A percentile compares a stretch with the other conserved stretches of the same genome.
Evolutionary conservation across 2,329 filamentous ascomycete genomes (phyloP).

Genomic region (Mollisia scopiformis): DNA sequence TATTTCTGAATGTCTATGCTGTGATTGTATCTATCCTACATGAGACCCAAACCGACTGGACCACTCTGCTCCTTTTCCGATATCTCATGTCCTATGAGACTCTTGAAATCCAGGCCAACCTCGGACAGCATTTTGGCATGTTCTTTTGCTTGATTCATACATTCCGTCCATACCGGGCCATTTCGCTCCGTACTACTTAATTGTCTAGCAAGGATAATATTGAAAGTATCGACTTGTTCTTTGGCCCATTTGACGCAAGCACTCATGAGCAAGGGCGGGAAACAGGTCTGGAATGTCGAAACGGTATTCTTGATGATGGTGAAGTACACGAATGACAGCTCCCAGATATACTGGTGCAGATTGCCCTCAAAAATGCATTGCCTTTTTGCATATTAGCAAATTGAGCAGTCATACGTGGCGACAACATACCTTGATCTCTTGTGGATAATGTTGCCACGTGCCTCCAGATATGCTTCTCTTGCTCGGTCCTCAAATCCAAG

Average conservation of each 20-base stretch:
- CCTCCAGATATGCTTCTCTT: constrained; percentile 81
- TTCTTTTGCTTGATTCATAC: constrained; percentile 78
- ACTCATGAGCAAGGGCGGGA: constrained; percentile 85
- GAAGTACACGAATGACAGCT: constrained; percentile 95
- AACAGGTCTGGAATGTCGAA: constrained; percentile 83
- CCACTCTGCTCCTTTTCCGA: constrained; percentile 15
- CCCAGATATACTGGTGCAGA: constrained; percentile 90
- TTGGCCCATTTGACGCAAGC: constrained; percentile 99
- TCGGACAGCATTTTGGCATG: constrained; percentile 81
- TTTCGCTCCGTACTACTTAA: constrained; percentile 81
- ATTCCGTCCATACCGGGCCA: constrained; percentile 79
- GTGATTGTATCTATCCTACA: constrained; percentile 11
- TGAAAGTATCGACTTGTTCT: constrained; percentile 89
- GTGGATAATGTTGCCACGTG: constrained; percentile 76
- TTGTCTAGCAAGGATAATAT: constrained; percentile 78
- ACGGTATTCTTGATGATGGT: constrained; percentile 93
- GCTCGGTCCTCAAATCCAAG: constrained; percentile 91
- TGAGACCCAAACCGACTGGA: constrained; percentile 45
- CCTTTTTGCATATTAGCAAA: constrained; percentile 48
- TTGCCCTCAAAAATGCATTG: constrained; percentile 96
- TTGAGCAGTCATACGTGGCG: neutral
- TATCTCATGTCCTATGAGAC: constrained; percentile 69
- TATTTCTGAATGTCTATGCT: too few relatives aligned
- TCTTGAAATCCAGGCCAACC: constrained; percentile 87
- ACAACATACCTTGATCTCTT: constrained; percentile 74